phyloP scores from a whole-genome alignment of 495 filamentous ascomycete species.

The Talaromyces trachyspermus region DNA sequence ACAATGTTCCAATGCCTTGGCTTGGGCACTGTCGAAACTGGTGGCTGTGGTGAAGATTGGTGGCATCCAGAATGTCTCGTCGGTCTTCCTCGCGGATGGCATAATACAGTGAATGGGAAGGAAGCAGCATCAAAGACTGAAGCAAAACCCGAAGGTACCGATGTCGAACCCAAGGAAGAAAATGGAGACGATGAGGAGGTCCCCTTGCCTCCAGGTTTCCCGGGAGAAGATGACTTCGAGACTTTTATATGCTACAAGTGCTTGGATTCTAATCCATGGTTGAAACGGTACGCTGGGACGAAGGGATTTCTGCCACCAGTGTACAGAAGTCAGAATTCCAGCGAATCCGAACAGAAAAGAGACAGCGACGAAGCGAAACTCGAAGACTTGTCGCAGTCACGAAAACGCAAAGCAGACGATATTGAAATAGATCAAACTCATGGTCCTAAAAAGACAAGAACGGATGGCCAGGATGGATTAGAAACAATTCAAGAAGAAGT shows the following conservation, averaged over 20 bases:
- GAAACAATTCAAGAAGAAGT: constrained; percentile 19
- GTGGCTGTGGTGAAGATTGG: constrained; percentile 97
- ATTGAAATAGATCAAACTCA: constrained; percentile 34
- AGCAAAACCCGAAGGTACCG: constrained; percentile 26
- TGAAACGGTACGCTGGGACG: constrained; percentile 81
- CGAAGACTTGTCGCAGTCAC: constrained; percentile 23
- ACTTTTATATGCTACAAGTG: constrained; percentile 93
- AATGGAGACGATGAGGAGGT: constrained; percentile 38
- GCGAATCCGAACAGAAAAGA: constrained; percentile 6
- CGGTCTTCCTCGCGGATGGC: constrained; percentile 56
- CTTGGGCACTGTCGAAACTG: constrained; percentile 67
- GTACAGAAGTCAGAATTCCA: constrained; percentile 27
- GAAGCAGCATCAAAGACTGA: constrained; percentile 14
- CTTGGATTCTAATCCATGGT: constrained; percentile 80
- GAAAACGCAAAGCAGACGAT: constrained; percentile 72
- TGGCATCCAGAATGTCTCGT: constrained; percentile 95
- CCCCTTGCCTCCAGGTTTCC: constrained; percentile 75
- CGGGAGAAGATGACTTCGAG: constrained; percentile 79
- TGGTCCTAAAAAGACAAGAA: constrained; percentile 55
- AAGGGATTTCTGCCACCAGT: constrained; percentile 75
- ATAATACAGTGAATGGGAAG: constrained; percentile 16
- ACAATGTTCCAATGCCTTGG: constrained; percentile 99
- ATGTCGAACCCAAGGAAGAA: constrained; percentile 30
- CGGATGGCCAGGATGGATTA: constrained; percentile 21
- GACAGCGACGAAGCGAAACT: constrained; percentile 1